phyloP scores from a whole-genome alignment of 768 basidiomycete species.

The Trametes elegans region DNA sequence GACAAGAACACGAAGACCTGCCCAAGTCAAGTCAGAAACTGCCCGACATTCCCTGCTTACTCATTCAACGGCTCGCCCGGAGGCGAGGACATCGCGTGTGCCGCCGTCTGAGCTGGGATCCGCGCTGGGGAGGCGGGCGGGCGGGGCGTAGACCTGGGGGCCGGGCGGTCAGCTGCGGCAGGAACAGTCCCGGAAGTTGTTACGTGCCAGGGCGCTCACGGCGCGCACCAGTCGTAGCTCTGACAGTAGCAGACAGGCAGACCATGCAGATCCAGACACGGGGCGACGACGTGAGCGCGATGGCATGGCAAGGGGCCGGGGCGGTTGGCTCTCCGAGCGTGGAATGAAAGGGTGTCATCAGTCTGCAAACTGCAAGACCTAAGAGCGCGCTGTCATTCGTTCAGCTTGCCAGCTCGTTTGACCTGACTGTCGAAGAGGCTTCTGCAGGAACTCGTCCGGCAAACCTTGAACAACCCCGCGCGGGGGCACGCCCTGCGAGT shows the following conservation, averaged over 20 bases:
- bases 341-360: constrained; percentile 1
- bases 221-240: background rate
- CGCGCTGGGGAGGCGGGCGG: background rate
- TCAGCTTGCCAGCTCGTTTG: background rate
- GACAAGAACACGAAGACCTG: background rate
- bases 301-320: background rate
- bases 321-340: background rate
- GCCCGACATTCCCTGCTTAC: constrained; percentile 3
- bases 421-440: background rate
- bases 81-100: background rate
- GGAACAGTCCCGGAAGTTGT: background rate
- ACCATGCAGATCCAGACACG: background rate
- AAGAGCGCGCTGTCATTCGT: background rate
- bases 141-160: background rate
- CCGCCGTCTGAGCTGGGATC: constrained; percentile 5
- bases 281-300: background rate
- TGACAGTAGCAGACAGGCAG: background rate
- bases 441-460: background rate
- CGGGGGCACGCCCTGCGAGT: background rate
- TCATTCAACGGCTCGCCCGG: constrained; percentile 4
- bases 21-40: background rate
- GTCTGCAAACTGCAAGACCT: background rate
- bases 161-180: background rate
- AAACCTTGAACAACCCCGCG: background rate
- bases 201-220: background rate